Base-by-base conservation (phyloP, 1,284 basidiomycete genomes). In the Boletus calvinii region DNA sequence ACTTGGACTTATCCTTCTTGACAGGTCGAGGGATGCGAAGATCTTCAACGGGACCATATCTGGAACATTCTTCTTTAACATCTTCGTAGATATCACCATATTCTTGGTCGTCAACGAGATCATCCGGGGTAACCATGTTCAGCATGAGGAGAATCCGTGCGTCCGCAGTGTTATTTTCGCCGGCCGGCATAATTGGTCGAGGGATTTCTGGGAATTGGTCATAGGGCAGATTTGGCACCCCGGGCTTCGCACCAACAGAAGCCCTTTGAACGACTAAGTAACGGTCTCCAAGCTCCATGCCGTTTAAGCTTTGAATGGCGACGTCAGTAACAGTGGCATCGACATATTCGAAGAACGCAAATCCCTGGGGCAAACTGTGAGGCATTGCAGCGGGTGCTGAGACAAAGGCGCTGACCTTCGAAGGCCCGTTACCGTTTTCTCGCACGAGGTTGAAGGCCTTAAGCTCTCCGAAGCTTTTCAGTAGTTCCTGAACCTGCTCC, bases 291-390 rank as follows among this genome's bases (percentile, higher is more conserved):
- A 99, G 82, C 68, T 97, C 91, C 92, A 99, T 98, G 52, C 94
- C 94, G 70, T 97, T 95, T 53, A 99, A 80, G 57, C 94, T 93
- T 71, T 94, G 90, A 65, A 96, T 98, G 34, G 97, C 97, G 57
- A 98, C 84, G 59, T 99, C 95, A 44, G 97, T 99, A 52, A 95
- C 85, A 31, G 72, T 73, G 11, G 85, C 75, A 68, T 99, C 97
- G 52, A 91, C 87, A 71, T 98, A 99, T 79, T 99, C 97, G 75
- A 94, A 97, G 77, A 98, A 99, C 0, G 97, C 97, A 71, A 98
- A 99, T 57, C 97, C 97, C 90, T 95, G 65, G 35, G 36, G 26
- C 41, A 37, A 20, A 38, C 8, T 11, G 9, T 70, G 31, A 69
- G 53, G 20, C 1, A 39, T 43, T 37, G 41, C 22, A 15, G 35